Evolutionary conservation across 2,329 filamentous ascomycete genomes (phyloP), one percentile per base, ranked within the genome.

Genomic region (Zalaria obscura): DNA sequence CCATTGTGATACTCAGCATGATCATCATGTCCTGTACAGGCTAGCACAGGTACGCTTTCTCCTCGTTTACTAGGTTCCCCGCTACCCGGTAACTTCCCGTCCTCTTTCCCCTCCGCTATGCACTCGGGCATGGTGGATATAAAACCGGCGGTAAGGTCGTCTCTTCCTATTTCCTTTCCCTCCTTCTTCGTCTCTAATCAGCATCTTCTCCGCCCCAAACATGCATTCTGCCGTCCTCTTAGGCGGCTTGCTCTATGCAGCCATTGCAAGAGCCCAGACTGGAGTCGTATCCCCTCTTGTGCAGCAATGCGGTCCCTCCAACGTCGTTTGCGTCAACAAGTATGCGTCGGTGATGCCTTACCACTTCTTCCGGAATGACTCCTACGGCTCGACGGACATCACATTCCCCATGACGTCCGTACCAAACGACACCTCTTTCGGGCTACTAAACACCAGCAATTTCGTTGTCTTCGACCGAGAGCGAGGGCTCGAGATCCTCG

Each of bases 301-400:
- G 7, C 7, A 32, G 29, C 7, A 32, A 38, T 45, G 44, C 35
- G 40, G 40, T 10, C 44, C 44, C 18, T 34, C 40, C 27, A 50
- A 52, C 29, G 51, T 63, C 18, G 54, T 61, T 35, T 65, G 61
- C 44, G 48, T 65, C 36, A 58, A 64, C 34, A 55, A 53, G 44
- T 64, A 64, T 52, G 61, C 44, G 5, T 49, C 55, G 4, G 55
- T 56, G 4, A 41, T 55, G 31, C 62, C 61, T 3, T 62, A 63
- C 42, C 59, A 59, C 42, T 65, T 64, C 52, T 59, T 54, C 44
- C 55, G 61, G 11, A 57, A 60, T 38, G 57, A 58, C 34, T 52
- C 55, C 11, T 54, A 50, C 2, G 50, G 46, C 35, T 45, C 49
- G n/a, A 61, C 58, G 5, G 48, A 56, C 41, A 64, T 64, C 41